Conservation (phyloP, 495 filamentous ascomycete species). For the Daldinia bambusicola region DNA sequence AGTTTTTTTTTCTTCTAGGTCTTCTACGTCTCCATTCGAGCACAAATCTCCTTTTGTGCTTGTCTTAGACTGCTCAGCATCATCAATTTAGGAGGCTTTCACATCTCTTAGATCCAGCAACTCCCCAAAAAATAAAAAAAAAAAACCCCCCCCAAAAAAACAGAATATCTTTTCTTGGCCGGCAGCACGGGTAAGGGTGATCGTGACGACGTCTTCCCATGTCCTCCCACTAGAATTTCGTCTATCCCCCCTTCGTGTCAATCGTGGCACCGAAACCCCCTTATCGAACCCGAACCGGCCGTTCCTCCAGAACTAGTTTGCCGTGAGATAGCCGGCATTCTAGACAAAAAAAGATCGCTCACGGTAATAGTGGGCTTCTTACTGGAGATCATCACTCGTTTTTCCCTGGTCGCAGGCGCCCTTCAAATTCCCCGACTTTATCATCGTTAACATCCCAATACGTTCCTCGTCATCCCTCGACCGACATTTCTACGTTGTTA, state of each 20-base stretch:
- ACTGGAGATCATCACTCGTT: conserved; percentile 52
- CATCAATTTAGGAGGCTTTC: conserved; percentile 22
- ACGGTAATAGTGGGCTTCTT: conserved; percentile 64
- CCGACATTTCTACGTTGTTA: conserved; percentile 17
- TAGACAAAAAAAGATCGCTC: conserved; percentile 49
- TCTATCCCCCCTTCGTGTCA: conserved; percentile 42
- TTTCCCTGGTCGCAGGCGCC: conserved; percentile 64
- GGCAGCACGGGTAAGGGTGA: conserved; percentile 44
- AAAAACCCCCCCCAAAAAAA: conserved; percentile 43
- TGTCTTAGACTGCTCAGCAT: conserved; percentile 31
- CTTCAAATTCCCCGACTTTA: conserved; percentile 59
- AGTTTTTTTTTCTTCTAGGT: not conserved
- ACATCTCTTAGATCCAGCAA: conserved; percentile 35
- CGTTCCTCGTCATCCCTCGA: conserved; percentile 27
- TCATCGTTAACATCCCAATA: conserved; percentile 48
- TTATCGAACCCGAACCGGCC: conserved; percentile 34
- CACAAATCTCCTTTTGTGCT: conserved; percentile 25
- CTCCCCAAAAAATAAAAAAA: conserved; percentile 36
- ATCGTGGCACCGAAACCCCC: conserved; percentile 42
- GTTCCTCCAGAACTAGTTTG: conserved; percentile 45
- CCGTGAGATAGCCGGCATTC: conserved; percentile 47
- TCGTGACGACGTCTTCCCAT: conserved; percentile 47
- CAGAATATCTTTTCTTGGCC: conserved; percentile 37
- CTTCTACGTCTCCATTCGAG: conserved; percentile 27
- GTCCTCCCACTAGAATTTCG: conserved; percentile 42